Percentiles rank a stretch among this genome's conserved stretches.
phyloP scores from a whole-genome alignment of 179 eudicot species.

The Silene noctiflora region DNA sequence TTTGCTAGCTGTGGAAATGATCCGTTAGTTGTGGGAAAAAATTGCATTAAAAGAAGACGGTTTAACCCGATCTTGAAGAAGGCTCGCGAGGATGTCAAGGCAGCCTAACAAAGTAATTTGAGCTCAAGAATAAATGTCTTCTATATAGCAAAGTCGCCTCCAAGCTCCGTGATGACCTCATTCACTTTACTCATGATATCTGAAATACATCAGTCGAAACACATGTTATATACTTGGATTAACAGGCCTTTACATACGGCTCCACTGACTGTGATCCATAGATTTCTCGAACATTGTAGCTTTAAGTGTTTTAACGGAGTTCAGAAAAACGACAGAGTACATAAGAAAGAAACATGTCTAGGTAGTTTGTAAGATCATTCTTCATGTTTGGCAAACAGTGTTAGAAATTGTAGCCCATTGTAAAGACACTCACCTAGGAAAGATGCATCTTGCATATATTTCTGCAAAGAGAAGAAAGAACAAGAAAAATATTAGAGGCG shows the following conservation, averaged over 20 bases:
- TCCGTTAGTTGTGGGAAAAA: too few relatives aligned
- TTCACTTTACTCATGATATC: constrained; percentile 65
- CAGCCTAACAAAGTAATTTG: background rate
- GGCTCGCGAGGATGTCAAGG: too few relatives aligned
- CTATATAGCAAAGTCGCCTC: constrained; percentile 36
- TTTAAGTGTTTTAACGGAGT: too few relatives aligned
- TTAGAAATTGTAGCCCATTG: too few relatives aligned
- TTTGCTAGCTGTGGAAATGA: too few relatives aligned
- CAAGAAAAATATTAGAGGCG: background rate
- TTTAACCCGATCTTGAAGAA: too few relatives aligned
- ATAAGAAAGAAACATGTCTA: too few relatives aligned
- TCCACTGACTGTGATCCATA: too few relatives aligned
- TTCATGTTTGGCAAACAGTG: too few relatives aligned
- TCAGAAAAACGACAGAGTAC: too few relatives aligned
- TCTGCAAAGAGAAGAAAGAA: constrained; percentile 44
- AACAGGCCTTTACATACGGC: too few relatives aligned
- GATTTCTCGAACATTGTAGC: background rate
- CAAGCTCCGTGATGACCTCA: constrained; percentile 56
- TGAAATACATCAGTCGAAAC: constrained; percentile 26
- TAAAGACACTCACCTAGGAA: constrained; percentile 56
- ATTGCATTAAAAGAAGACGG: too few relatives aligned
- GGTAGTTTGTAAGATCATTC: background rate
- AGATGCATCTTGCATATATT: constrained; percentile 62
- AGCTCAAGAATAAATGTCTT: background rate
- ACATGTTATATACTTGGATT: background rate